These are phyloP conservation scores for Kodamaea anthophila DNA, from an alignment of 1,139 yeast genomes.

Conservation along the genomic window DNA sequence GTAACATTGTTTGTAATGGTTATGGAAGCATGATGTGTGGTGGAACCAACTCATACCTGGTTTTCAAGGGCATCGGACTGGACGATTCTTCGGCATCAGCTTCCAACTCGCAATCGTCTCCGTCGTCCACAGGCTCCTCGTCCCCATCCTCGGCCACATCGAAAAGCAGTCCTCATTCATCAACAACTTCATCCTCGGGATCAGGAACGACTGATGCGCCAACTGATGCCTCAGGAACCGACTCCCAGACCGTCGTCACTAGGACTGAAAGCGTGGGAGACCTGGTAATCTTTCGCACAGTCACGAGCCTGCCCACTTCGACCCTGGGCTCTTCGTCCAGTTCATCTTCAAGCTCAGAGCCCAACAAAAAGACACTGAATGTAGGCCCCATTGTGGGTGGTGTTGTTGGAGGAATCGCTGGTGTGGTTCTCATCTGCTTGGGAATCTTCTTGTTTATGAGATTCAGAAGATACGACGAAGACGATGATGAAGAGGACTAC, in stretches of 20 bases:
- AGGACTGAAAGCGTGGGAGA: slow-evolving; percentile 8
- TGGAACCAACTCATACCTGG: slow-evolving; percentile 39
- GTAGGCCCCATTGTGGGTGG: slow-evolving; percentile 64
- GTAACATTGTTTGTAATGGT: slow-evolving; percentile 48
- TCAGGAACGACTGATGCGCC: slow-evolving; percentile 8
- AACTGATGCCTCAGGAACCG: slow-evolving; percentile 2
- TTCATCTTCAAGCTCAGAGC: slow-evolving; percentile 5
- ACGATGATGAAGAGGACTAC: slow-evolving; percentile 42
- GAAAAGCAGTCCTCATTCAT: slow-evolving; percentile 15
- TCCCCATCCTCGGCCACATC: background rate
- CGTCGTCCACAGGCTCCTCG: slow-evolving; percentile 7
- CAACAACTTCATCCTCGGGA: slow-evolving; percentile 15
- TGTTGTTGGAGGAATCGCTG: slow-evolving; percentile 59
- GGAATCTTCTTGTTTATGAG: slow-evolving; percentile 43
- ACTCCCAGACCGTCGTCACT: slow-evolving; percentile 7
- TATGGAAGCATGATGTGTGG: slow-evolving; percentile 52
- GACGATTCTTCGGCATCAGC: slow-evolving; percentile 5
- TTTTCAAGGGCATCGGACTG: slow-evolving; percentile 24
- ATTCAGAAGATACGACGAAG: slow-evolving; percentile 34
- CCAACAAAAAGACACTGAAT: slow-evolving; percentile 15
- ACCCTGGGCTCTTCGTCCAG: slow-evolving; percentile 1
- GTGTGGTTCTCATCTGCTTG: slow-evolving; percentile 38
- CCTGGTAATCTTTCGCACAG: slow-evolving; percentile 11
- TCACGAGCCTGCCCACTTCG: slow-evolving; percentile 17
- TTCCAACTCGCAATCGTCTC: slow-evolving; percentile 7